phyloP scores from a whole-genome alignment of 164 flowering plant genomes.

The Houttuynia cordata region DNA sequence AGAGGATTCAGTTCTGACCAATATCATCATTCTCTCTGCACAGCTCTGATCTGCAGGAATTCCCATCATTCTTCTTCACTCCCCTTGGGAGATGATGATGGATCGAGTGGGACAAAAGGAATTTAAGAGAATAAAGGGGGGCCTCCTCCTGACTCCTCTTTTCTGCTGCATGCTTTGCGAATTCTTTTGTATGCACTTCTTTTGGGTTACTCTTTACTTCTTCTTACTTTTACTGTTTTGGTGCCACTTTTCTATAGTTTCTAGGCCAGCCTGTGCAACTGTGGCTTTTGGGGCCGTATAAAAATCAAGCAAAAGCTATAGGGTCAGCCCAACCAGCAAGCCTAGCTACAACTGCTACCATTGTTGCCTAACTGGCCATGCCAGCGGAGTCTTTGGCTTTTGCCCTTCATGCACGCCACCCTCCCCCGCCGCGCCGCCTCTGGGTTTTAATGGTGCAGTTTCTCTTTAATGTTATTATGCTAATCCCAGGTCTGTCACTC shows the following conservation, averaged over 20 bases:
- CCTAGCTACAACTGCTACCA: background rate
- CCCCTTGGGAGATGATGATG: constrained; percentile 5
- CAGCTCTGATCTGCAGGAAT: constrained; percentile 9
- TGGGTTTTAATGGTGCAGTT: background rate
- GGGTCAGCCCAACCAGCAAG: background rate
- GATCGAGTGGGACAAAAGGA: constrained; percentile 5
- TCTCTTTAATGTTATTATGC: too few relatives aligned
- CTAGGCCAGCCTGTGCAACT: background rate
- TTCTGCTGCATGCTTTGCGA: constrained; percentile 1
- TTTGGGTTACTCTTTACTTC: background rate
- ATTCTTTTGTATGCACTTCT: background rate
- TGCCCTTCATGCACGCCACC: background rate
- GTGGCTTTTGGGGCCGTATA: background rate
- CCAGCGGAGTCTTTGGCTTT: background rate
- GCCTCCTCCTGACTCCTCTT: background rate
- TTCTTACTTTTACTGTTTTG: background rate
- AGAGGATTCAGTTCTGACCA: background rate
- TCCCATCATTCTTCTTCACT: constrained; percentile 14
- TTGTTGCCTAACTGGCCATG: background rate
- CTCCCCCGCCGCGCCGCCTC: background rate
- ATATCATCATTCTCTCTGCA: constrained; percentile 14
- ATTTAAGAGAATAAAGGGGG: constrained; percentile 5
- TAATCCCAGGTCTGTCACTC: too few relatives aligned
- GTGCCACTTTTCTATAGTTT: background rate
- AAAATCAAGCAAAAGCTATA: too few relatives aligned